Conservation (phyloP, 371 early-diverging fungal genomes). For the Dichotomocladium elegans region DNA sequence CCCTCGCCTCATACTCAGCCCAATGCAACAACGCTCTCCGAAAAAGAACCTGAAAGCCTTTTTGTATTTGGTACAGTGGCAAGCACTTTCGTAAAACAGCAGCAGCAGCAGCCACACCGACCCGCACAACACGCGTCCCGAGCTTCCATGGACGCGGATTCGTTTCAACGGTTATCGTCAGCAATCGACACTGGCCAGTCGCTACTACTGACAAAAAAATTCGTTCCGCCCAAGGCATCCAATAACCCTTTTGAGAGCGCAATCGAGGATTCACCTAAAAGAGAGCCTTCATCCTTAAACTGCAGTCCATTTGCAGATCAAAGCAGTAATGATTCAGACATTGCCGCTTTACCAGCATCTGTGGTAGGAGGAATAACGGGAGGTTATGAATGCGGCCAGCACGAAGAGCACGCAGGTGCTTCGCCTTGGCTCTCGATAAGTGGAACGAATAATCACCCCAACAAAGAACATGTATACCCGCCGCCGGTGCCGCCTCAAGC, state of each 20-base stretch:
- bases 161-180: constrained; percentile 13
- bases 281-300: not conserved
- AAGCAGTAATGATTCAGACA: not conserved
- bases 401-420: constrained; percentile 7
- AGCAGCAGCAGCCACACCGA: constrained; percentile 8
- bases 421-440: constrained; percentile 1
- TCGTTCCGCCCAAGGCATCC: constrained; percentile 29
- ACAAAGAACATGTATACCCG: constrained; percentile 24
- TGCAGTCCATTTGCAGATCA: constrained; percentile 7
- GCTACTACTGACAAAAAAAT: constrained; percentile 34
- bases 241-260: constrained; percentile 18
- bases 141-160: constrained; percentile 23
- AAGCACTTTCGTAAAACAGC: constrained; percentile 8
- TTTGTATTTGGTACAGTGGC: constrained; percentile 16
- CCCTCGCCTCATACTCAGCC: not conserved
- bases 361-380: not conserved
- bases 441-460: constrained; percentile 23
- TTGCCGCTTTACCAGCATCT: not conserved
- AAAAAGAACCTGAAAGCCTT: too few species aligned
- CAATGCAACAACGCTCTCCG: not conserved
- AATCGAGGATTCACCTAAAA: constrained; percentile 5
- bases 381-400: constrained; percentile 2
- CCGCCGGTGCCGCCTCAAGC: constrained; percentile 41
- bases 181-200: constrained; percentile 34
- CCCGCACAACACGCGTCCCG: constrained; percentile 24